phyloP scores from a whole-genome alignment of 208 protist genomes.

The Acanthamoeba comandoni region DNA sequence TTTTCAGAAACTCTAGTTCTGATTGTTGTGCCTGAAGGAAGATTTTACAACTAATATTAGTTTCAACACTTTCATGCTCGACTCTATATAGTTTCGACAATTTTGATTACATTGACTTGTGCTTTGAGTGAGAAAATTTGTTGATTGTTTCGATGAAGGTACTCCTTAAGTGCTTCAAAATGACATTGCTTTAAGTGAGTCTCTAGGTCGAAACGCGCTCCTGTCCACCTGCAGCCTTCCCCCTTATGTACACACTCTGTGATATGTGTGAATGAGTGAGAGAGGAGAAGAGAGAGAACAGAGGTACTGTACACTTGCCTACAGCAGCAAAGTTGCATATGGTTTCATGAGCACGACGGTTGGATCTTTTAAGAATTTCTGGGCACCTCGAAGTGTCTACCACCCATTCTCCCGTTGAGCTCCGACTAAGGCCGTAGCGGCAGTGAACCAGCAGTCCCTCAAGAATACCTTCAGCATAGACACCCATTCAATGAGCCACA shows the following conservation, averaged over 20 bases:
- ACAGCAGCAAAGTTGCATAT: not conserved
- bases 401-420: slow-evolving; percentile 21
- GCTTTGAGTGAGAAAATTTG: slow-evolving; percentile 8
- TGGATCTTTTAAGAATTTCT: slow-evolving; percentile 54
- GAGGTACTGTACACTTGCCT: not conserved
- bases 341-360: slow-evolving; percentile 26
- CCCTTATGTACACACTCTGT: slow-evolving; percentile 17
- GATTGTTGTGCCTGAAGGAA: not conserved
- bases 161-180: slow-evolving; percentile 35
- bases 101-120: not conserved
- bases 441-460: slow-evolving; percentile 43
- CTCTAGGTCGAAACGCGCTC: not conserved
- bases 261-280: not conserved
- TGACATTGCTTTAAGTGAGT: slow-evolving; percentile 14
- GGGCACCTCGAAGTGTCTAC: slow-evolving; percentile 28
- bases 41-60: no score
- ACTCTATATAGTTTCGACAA: not conserved
- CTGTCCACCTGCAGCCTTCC: slow-evolving; percentile 25
- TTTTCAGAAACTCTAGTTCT: slow-evolving; percentile 13
- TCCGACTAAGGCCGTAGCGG: slow-evolving; percentile 45
- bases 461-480: slow-evolving; percentile 8
- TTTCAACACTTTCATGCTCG: no score
- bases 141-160: slow-evolving; percentile 1
- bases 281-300: not conserved
- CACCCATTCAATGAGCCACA: not conserved